Evolutionary conservation across 257 asterid species (phyloP), one percentile per base, ranked within the genome.

Genomic region (Mentha longifolia): DNA sequence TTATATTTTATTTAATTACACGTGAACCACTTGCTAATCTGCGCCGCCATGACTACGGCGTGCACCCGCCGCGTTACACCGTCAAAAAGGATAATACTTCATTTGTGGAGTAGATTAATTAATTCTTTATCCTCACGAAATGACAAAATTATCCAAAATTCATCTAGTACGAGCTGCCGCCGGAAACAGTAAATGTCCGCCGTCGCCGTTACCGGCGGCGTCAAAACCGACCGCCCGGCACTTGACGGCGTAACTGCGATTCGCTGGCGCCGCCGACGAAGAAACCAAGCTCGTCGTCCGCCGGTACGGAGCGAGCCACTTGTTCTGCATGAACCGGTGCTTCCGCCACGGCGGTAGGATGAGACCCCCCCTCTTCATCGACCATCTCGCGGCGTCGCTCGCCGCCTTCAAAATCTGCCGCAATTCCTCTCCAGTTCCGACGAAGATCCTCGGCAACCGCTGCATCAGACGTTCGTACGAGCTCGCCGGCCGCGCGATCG

Each of bases 291-390:
- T 89, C 0, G 81, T 72, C 16, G 92, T 85, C 49, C 98, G 85
- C 58, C 81, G 85, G 80, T 80, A 85, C 39, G 87, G 62, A 3
- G 86, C 90, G 6, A 92, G 68, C 91, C 93, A 92, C 77, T 88
- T 92, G 75, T 84, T 88, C 88, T 82, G 91, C 90, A 88, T 77
- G 79, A 84, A 92, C 0, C 98, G 90, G 78, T 85, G 78, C 33
- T 88, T 92, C 78, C 97, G 80, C 98, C 98, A 92, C 49, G 97
- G 98, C 59, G 96, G 92, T 31, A 88, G 42, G 31, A 68, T 73
- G 57, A 92, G 85, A 10, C 77, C 95, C 51, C 86, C 64, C 82
- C 76, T 76, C 74, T 84, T 90, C 86, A 92, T n/a, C 68, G 97
- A 90, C 10, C 87, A 78, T 60, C 73, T 83, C 31, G 86, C 86